Evolutionary conservation across 257 asterid species (phyloP), one percentile per base, ranked within the genome.

Genomic region (Fraxinus americana): DNA sequence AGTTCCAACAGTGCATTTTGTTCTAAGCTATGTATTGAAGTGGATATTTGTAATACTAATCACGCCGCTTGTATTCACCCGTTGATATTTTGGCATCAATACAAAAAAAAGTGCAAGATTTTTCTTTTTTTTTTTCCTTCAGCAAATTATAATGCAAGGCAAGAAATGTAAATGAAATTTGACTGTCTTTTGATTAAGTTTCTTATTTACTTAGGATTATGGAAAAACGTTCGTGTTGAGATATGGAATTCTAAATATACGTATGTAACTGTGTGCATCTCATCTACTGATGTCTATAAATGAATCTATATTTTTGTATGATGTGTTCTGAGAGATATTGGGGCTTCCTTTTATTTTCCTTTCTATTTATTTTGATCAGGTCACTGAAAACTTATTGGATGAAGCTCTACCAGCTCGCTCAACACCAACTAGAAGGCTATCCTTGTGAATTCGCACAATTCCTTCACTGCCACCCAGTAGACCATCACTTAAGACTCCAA

Each of bases 371-470:
- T 67, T 23, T 84, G 57, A 66, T 76, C 77, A 95, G 99, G 86
- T 88, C 27, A 83, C 93, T 75, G 85, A 74, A 48, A 82, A 84
- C 79, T 48, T 89, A 75, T 63, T 77, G 73, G 98, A 93, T 81
- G 98, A 85, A 72, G 85, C 82, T 75, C 88, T 84, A 70, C 86
- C 94, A 21, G 67, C 84, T 71, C 96, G 93, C 70, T 91, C 97
- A 4, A 85, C 94, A 57, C 90, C 99, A 66, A 88, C 98, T 50
- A 98, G 97, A 83, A 87, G 97, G 81, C 78, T 91, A 25, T 84
- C 94, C 29, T 79, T 89, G 86, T 89, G 97, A 54, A 86, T 71
- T 78, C 87, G 90, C 39, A 84, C 90, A 48, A 70, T 77, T 2
- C 89, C 93, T 19, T 76, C 92, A 35, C 76, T 84, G 74, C 94